Base-by-base conservation (phyloP, 768 basidiomycete species). In the Calocybe gangraenosa region DNA sequence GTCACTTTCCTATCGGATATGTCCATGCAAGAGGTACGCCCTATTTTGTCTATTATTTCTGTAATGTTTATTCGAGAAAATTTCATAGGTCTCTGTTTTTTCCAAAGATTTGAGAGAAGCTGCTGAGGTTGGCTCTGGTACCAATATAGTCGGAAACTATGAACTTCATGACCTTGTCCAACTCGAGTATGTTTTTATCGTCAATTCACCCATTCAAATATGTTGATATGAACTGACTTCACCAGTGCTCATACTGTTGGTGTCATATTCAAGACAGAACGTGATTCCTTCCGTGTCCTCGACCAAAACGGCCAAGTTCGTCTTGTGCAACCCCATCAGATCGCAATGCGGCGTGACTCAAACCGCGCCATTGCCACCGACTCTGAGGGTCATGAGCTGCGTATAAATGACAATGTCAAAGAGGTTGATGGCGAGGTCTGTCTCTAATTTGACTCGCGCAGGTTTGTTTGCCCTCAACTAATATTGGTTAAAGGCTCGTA, bases 1-100 rank as follows among this genome's bases (percentile, higher is more conserved):
- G 89, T 98, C 13, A 97, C 95, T 1, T 93, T 98, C 69, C 66
- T 96, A 54, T 95, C 92, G n/a, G 96, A 98, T 61, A 89, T 98
- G 82, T 87, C 88, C 2, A 83, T 93, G 81, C 87, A 92, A 57
- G 95, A 98, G 81, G 93, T 91, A 48, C 40, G 67, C 54, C 5
- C 33, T 13, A 37, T 31, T 30, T 20, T 19, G n/a, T 15, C 25
- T 11, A 5, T 28, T 28, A 28, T 28, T 6, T 6, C 25, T 28
- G 11, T 28, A 6, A 42, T 20, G 18, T 50, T 37, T 21, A 1
- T 31, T 28, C 25, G n/a, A n/a, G n/a, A n/a, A n/a, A n/a, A n/a
- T n/a, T n/a, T 37, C 30, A 3, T 55, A 95, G 92, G 87, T 98
- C 40, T 92, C 92, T 20, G 95, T 96, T 2, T 99, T 99, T 68